Evolutionary conservation across 441 rosid genomes (phyloP), one percentile per base, ranked within the genome.

Genomic region (Eutrema salsugineum): DNA sequence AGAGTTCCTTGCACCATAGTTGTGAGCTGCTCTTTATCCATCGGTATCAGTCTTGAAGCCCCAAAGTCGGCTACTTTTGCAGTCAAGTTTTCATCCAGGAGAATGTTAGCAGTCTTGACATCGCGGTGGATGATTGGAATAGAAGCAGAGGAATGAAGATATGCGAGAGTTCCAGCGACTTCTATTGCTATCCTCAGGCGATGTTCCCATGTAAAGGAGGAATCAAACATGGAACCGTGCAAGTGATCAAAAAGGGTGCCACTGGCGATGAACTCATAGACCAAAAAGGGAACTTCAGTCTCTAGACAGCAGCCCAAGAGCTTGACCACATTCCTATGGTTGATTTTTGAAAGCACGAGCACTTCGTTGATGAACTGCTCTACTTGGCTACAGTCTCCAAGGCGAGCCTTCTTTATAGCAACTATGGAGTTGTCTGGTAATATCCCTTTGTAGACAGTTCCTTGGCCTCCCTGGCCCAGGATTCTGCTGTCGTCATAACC

Each of bases 31-130:
- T 74, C 78, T 59, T 74, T 50, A 22, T 66, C 78, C 68, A 59
- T 74, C 0, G 78, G 78, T 59, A 74, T 59, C 9, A 59, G 11
- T 2, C 42, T 66, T 14, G 78, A 74, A 22, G 78, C 78, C 8
- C 78, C 78, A 74, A 74, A 74, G 17, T 74, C 78, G 0, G 78
- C 77, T 59, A 73, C 72, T 60, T 73, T 73, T 8, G 72, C 78
- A 0, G 68, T 73, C 32, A 73, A 73, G 33, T 66, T 50, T 0
- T 50, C 63, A 57, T 74, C 78, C 2, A 74, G 0, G 5, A 74
- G 78, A 43, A 74, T 74, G 17, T 74, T 74, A 4, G 73, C 78
- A 60, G 78, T 74, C 57, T 74, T 74, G 57, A 66, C 14, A 16
- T 74, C 78, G 1, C 78, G 73, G 28, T 74, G 78, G 28, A 74